Conservation (phyloP, 192 early-diverging fungal genomes). For the Umbelopsis isabellina region DNA sequence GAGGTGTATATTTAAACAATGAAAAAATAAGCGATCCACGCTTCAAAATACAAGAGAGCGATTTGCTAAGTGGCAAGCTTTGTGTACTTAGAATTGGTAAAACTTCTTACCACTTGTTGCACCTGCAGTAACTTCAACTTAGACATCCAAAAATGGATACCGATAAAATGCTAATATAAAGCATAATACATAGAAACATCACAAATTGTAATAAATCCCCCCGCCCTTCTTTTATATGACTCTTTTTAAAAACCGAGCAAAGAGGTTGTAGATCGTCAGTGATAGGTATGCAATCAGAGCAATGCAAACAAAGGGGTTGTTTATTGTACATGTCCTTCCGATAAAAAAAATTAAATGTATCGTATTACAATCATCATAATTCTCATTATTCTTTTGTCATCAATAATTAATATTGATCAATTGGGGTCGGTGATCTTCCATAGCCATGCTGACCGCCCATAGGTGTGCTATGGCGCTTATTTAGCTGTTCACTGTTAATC, state of each 20-base stretch:
- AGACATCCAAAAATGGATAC: background rate
- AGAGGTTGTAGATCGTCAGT: no score
- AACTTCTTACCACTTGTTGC: slow-evolving; percentile 71
- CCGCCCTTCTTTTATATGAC: no score
- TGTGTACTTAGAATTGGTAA: slow-evolving; percentile 81
- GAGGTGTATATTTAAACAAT: slow-evolving; percentile 86
- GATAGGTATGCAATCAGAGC: no score
- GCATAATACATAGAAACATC: no score
- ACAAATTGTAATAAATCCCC: no score
- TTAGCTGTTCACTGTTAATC: background rate
- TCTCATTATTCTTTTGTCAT: no score
- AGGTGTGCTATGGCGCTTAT: background rate
- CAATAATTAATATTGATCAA: background rate
- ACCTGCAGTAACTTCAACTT: background rate
- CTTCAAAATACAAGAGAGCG: slow-evolving; percentile 42
- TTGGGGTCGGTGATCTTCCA: slow-evolving; percentile 5
- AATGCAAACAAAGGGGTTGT: no score
- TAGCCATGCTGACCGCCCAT: background rate
- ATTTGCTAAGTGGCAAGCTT: slow-evolving; percentile 69
- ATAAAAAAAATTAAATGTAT: no score
- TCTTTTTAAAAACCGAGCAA: no score
- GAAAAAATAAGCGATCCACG: slow-evolving; percentile 49
- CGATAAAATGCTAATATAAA: background rate
- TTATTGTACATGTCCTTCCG: no score
- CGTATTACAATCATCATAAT: no score